Conservation (phyloP, 2,329 filamentous ascomycete genomes). For the Ophiostoma ips region DNA sequence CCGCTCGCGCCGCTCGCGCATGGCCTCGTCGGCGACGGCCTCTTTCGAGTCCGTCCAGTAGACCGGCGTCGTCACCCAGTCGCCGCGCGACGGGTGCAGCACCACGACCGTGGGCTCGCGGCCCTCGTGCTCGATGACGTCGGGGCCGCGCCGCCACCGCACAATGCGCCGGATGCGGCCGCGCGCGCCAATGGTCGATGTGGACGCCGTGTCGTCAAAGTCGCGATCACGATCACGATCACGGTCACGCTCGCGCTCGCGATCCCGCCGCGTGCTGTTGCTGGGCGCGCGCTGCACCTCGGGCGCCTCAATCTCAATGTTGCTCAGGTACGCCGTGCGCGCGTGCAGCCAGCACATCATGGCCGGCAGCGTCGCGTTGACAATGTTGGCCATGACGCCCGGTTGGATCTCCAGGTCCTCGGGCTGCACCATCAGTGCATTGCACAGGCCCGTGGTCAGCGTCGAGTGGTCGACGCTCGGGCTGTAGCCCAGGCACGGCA, state of each 20-base stretch:
- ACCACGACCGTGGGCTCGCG: slow-evolving; percentile 13
- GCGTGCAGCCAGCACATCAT: slow-evolving; percentile 16
- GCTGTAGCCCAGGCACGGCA: slow-evolving; percentile 10
- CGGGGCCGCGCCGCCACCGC: slow-evolving; percentile 11
- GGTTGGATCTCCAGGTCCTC: slow-evolving; percentile 5
- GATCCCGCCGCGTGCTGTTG: slow-evolving; percentile 3
- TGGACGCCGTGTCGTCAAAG: slow-evolving; percentile 6
- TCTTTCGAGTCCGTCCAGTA: slow-evolving; percentile 11
- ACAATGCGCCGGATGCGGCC: slow-evolving; percentile 10
- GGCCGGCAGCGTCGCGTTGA: slow-evolving; percentile 12
- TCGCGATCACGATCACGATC: slow-evolving; percentile 2
- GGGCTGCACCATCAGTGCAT: slow-evolving; percentile 2
- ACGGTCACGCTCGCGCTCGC: background rate
- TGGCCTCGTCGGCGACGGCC: background rate
- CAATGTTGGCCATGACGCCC: slow-evolving; percentile 10
- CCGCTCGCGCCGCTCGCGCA: background rate
- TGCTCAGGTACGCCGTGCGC: slow-evolving; percentile 11
- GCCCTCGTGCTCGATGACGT: slow-evolving; percentile 11
- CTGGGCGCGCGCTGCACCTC: slow-evolving; percentile 11
- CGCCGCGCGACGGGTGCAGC: slow-evolving; percentile 14
- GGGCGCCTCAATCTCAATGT: slow-evolving; percentile 10
- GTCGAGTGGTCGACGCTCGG: slow-evolving; percentile 8
- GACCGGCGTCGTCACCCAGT: slow-evolving; percentile 14
- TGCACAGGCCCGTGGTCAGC: slow-evolving; percentile 5
- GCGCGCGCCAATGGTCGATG: slow-evolving; percentile 2